Evolutionary conservation across 2,329 filamentous ascomycete species (phyloP).

Genomic region (Geosmithia putterillii): DNA sequence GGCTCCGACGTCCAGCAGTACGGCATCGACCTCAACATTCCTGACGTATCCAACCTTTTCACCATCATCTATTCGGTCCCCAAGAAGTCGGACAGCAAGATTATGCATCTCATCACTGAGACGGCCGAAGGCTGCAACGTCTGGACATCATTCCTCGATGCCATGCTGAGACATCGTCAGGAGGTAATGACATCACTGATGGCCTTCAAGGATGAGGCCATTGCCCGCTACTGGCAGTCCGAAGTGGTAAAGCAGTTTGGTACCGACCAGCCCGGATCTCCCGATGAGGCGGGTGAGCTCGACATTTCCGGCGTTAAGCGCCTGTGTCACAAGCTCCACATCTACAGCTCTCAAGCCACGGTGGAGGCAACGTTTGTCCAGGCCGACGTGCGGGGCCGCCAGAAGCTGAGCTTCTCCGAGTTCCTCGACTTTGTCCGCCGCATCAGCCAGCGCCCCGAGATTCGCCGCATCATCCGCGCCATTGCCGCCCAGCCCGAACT

Average conservation of each 20-base stretch:
- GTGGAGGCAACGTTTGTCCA: slow-evolving; percentile 62
- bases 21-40: slow-evolving; percentile 66
- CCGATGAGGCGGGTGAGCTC: slow-evolving; percentile 43
- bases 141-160: slow-evolving; percentile 77
- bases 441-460: slow-evolving; percentile 74
- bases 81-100: slow-evolving; percentile 65
- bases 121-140: slow-evolving; percentile 58
- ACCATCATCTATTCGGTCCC: slow-evolving; percentile 78
- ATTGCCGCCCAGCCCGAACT: slow-evolving; percentile 37
- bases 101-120: slow-evolving; percentile 76
- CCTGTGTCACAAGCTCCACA: slow-evolving; percentile 81
- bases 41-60: slow-evolving; percentile 67
- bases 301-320: slow-evolving; percentile 69
- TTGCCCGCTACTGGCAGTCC: slow-evolving; percentile 73
- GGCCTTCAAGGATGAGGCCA: slow-evolving; percentile 70
- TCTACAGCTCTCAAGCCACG: slow-evolving; percentile 70
- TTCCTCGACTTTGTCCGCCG: slow-evolving; percentile 75
- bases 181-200: slow-evolving; percentile 84
- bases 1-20: slow-evolving; percentile 81
- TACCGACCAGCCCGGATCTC: slow-evolving; percentile 28
- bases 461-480: slow-evolving; percentile 59
- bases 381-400: slow-evolving; percentile 52
- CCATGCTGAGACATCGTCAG: slow-evolving; percentile 74
- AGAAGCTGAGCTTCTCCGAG: slow-evolving; percentile 62
- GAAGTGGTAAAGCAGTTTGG: slow-evolving; percentile 64